phyloP scores from a whole-genome alignment of 768 basidiomycete species.

The Pulveroboletus sp. region DNA sequence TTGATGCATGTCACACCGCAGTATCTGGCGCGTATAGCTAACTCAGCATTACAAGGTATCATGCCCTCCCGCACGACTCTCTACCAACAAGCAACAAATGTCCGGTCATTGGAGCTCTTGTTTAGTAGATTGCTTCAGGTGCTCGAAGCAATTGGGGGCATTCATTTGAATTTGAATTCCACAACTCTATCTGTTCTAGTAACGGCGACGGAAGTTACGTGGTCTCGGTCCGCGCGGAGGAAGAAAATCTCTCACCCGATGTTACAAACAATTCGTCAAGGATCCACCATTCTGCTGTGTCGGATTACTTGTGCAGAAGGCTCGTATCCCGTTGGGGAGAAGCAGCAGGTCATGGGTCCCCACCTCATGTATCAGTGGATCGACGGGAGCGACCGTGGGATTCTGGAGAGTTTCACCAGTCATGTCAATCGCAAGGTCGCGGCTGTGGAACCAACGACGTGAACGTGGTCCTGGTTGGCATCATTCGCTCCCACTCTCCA shows the following conservation, averaged over 20 bases:
- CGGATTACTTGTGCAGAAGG: slow-evolving; percentile 23
- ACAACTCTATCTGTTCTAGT: slow-evolving; percentile 23
- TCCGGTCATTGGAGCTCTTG: slow-evolving; percentile 8
- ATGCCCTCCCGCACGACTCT: slow-evolving; percentile 60
- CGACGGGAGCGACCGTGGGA: slow-evolving; percentile 47
- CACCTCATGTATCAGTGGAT: slow-evolving; percentile 54
- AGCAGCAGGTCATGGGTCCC: slow-evolving; percentile 1
- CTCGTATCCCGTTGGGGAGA: slow-evolving; percentile 11
- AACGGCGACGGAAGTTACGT: slow-evolving; percentile 42
- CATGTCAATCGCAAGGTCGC: slow-evolving; percentile 55
- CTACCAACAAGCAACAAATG: slow-evolving; percentile 32
- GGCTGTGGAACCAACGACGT: neutral
- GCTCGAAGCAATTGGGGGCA: slow-evolving; percentile 33
- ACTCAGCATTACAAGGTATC: slow-evolving; percentile 43
- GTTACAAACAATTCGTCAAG: neutral
- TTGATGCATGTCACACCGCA: slow-evolving; percentile 30
- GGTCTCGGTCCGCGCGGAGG: slow-evolving; percentile 65
- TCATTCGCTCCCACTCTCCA: no score
- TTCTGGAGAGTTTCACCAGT: slow-evolving; percentile 66
- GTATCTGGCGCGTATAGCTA: slow-evolving; percentile 34
- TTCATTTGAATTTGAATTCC: slow-evolving; percentile 10
- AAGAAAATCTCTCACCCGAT: slow-evolving; percentile 29
- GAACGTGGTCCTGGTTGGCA: neutral
- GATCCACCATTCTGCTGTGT: slow-evolving; percentile 16
- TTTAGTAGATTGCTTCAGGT: slow-evolving; percentile 23